Evolutionary conservation across 371 early-diverging fungal species (phyloP), one percentile per base, ranked within the genome.

Genomic region (Mortierella sp.): DNA sequence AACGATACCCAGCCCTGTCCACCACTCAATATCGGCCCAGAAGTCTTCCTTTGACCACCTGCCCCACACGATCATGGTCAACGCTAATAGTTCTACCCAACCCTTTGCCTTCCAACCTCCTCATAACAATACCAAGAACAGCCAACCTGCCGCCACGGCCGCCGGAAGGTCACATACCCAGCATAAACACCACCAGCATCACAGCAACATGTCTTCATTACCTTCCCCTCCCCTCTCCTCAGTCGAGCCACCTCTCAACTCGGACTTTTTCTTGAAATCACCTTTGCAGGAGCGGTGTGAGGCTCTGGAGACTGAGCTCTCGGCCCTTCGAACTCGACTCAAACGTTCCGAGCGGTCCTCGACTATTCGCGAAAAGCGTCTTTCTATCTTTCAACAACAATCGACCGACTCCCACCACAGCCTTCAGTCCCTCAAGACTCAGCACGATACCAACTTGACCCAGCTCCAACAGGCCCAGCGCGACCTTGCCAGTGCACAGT

Each of bases 221-320:
- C 83, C 83, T 16, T 83, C 83, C 27, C 87, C 80, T 60, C 83
- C 80, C 4, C 78, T 83, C 21, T 81, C 83, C 29, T 78, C 78
- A 2, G 78, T 80, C 6, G 78, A 83, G 55, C 80, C 83, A 4
- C 58, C 83, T 8, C 73, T 27, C 72, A 75, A 68, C 75, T 73
- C 80, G 0, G 76, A 46, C 41, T 80, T 80, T 65, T 82, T 79
- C 48, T 72, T 54, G 46, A 80, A 76, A 44, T 81, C 84, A 0
- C 84, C 84, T 14, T 38, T 79, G 0, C 81, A 84, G 74, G 81
- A 81, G 32, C 78, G 81, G 12, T 81, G 85, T n/a, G 85, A 84
- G 41, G 81, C 81, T 41, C 79, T 81, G 10, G 85, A 84, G 75
- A 65, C 60, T 2, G 85, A 84, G 49, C 74, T 81, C 46, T 78